Conservation (phyloP, 176 grass and related monocot genomes). For the Hsuehochloa calcarea region DNA sequence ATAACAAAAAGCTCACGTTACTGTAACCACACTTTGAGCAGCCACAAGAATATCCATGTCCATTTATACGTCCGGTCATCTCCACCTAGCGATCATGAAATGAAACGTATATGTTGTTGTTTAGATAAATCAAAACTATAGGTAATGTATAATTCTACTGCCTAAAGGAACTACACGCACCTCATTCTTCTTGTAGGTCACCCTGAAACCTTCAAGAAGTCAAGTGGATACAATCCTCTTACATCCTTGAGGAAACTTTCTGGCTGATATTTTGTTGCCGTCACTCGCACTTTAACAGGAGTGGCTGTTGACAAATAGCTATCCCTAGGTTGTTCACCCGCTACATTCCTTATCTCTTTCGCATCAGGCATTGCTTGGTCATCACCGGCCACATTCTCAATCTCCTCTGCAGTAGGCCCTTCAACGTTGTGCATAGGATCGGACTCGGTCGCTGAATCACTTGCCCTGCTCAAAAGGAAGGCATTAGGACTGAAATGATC, state of each 20-base stretch:
- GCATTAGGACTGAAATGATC: neutral
- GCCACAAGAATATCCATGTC: slow-evolving; percentile 57
- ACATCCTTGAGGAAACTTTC: slow-evolving; percentile 52
- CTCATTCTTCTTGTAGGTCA: slow-evolving; percentile 62
- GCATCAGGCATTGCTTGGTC: slow-evolving; percentile 31
- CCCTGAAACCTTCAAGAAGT: slow-evolving; percentile 71
- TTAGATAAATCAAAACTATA: slow-evolving; percentile 1
- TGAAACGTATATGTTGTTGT: slow-evolving; percentile 9
- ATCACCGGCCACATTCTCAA: slow-evolving; percentile 8
- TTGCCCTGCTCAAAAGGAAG: slow-evolving; percentile 15
- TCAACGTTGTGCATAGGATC: slow-evolving; percentile 18
- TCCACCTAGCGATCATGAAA: slow-evolving; percentile 49
- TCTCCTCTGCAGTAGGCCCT: slow-evolving; percentile 21
- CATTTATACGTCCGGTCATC: slow-evolving; percentile 44
- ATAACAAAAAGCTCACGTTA: slow-evolving; percentile 50
- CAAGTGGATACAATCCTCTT: slow-evolving; percentile 62
- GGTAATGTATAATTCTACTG: neutral
- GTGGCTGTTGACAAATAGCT: neutral
- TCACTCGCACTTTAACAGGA: neutral
- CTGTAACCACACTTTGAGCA: slow-evolving; percentile 48
- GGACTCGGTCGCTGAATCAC: neutral
- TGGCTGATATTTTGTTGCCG: slow-evolving; percentile 10
- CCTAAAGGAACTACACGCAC: neutral
- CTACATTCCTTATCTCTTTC: neutral
- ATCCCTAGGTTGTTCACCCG: neutral